These are phyloP conservation scores for Erythrophleum fordii DNA, from an alignment of 306 rosid genomes.

Conservation along the genomic window DNA sequence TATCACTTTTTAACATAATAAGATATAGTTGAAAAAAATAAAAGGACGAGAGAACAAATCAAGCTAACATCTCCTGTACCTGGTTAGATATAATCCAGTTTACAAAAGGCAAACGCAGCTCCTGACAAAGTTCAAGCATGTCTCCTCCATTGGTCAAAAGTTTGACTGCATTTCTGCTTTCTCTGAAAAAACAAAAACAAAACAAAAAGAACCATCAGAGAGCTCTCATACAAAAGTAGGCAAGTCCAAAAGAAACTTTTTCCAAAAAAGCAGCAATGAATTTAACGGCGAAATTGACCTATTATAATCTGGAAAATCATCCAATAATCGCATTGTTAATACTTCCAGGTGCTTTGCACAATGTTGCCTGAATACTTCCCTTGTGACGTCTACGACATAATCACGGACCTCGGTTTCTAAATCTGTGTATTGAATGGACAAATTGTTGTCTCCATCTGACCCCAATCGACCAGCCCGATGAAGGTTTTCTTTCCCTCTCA, in stretches of 20 bases:
- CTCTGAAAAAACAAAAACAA: background rate
- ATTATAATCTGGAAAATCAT: slow-evolving; percentile 70
- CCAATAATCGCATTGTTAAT: slow-evolving; percentile 71
- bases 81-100: slow-evolving; percentile 77
- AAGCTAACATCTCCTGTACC: slow-evolving; percentile 53
- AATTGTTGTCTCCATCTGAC: slow-evolving; percentile 51
- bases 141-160: slow-evolving; percentile 94
- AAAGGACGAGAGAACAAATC: slow-evolving; percentile 16
- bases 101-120: slow-evolving; percentile 87
- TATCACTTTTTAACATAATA: too few relatives aligned
- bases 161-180: slow-evolving; percentile 84
- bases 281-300: slow-evolving; percentile 57
- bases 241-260: slow-evolving; percentile 21
- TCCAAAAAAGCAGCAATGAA: slow-evolving; percentile 29
- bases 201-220: slow-evolving; percentile 43
- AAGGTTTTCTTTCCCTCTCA: slow-evolving; percentile 59
- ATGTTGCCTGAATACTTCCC: slow-evolving; percentile 79
- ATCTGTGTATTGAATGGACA: slow-evolving; percentile 70
- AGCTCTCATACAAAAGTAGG: slow-evolving; percentile 28
- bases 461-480: slow-evolving; percentile 56
- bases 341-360: slow-evolving; percentile 89
- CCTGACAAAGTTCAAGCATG: slow-evolving; percentile 91
- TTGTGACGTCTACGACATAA: slow-evolving; percentile 68
- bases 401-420: slow-evolving; percentile 83
- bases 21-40: slow-evolving; percentile 9